Conservation (phyloP, 345 rosid species). For the Theobroma cacao region DNA sequence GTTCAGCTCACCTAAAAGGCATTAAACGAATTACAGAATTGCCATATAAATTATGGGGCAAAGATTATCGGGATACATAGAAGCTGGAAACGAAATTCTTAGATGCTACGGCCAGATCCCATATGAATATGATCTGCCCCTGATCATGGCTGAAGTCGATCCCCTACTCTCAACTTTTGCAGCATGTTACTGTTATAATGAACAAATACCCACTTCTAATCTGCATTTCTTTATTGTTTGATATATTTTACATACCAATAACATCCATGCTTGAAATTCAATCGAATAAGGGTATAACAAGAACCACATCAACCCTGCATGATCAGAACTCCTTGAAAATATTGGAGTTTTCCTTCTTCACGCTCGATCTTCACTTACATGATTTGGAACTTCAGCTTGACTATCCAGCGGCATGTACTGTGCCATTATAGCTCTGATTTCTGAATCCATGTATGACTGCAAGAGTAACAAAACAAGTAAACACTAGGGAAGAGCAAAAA, state of each 20-base stretch:
- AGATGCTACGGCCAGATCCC: conserved; percentile 21
- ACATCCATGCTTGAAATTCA: conserved; percentile 17
- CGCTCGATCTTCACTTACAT: conserved; percentile 52
- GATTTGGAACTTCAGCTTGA: conserved; percentile 70
- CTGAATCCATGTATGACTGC: conserved; percentile 98
- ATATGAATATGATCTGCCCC: not conserved
- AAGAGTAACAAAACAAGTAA: conserved; percentile 5
- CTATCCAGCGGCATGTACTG: conserved; percentile 97
- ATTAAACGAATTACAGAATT: not conserved
- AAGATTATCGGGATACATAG: not conserved
- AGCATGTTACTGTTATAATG: conserved; percentile 21
- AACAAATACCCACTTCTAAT: conserved; percentile 22
- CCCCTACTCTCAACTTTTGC: conserved; percentile 18
- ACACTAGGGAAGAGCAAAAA: not conserved
- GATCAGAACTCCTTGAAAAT: conserved; percentile 2
- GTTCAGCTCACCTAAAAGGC: not conserved
- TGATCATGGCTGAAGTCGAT: conserved; percentile 15
- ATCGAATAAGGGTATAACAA: not conserved
- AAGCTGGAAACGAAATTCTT: conserved; percentile 1
- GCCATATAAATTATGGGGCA: not conserved
- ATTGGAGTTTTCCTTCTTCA: conserved; percentile 21
- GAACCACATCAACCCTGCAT: conserved; percentile 4
- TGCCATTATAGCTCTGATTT: conserved; percentile 97
- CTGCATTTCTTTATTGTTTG: conserved; percentile 24
- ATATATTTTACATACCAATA: conserved; percentile 16